These are phyloP conservation scores for Pharnaceum exiguum DNA, from an alignment of 148 eudicot genomes.

Conservation along the genomic window DNA sequence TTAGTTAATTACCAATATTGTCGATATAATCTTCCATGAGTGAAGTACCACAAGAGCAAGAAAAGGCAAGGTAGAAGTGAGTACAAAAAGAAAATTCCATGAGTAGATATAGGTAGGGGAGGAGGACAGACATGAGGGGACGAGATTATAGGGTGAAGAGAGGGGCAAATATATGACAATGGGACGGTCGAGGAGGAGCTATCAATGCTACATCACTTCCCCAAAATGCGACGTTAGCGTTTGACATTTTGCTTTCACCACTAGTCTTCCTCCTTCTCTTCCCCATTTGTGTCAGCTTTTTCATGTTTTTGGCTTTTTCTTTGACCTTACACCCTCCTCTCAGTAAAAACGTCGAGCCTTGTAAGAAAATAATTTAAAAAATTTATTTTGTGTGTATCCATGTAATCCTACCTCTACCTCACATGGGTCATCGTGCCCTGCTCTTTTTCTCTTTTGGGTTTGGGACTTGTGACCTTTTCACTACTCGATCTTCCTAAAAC, in stretches of 20 bases:
- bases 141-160: background rate
- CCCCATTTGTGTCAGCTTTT: slow-evolving; percentile 14
- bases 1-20: too few relatives aligned
- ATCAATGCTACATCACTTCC: background rate
- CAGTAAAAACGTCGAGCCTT: slow-evolving; percentile 3
- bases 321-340: slow-evolving; percentile 12
- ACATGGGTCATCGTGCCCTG: slow-evolving; percentile 12
- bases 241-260: slow-evolving; percentile 31
- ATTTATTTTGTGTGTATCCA: background rate
- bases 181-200: slow-evolving; percentile 10
- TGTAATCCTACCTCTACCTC: too few relatives aligned
- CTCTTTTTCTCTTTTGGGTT: background rate
- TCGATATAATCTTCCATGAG: too few relatives aligned
- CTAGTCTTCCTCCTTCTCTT: slow-evolving; percentile 7
- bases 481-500: too few relatives aligned
- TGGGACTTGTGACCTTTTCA: slow-evolving; percentile 14
- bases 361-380: slow-evolving; percentile 3
- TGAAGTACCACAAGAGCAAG: too few relatives aligned
- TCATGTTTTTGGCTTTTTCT: slow-evolving; percentile 23
- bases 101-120: too few relatives aligned
- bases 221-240: slow-evolving; percentile 21
- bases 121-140: background rate
- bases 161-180: background rate
- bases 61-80: background rate
- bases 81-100: too few relatives aligned